Evolutionary conservation across 2,329 filamentous ascomycete species (phyloP), one percentile per base, ranked within the genome.

Genomic region (Diplodia intermedia): DNA sequence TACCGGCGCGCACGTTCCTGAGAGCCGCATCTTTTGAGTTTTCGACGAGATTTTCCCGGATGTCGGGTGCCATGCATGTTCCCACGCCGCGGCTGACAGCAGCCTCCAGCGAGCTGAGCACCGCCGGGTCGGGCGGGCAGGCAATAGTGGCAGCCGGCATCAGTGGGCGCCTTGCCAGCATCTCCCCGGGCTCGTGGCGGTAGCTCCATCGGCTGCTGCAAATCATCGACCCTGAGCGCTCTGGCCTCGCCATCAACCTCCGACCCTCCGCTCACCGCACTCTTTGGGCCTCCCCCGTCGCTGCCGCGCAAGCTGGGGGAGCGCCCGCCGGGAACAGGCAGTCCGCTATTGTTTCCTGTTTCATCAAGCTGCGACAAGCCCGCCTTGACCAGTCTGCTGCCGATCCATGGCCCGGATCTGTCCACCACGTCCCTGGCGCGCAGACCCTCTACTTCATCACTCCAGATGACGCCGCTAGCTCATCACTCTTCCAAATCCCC

Each of bases 181-280:
- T 60, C 36, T 43, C 43, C 36, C 55, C 18, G 55, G 26, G 36
- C 20, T 5, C 36, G 33, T 36, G 33, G 9, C 33, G 33, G 20
- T 60, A 60, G 40, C 60, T 36, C 29, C 12, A 49, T 52, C 60
- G 43, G 40, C 3, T 38, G 4, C 43, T 63, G 60, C 57, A 62
- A 62, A 62, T 62, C 57, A 62, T 62, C 43, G 23, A 31, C 26
- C 26, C 57, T 62, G 33, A 26, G 26, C 57, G 57, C 57, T 49
- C 23, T 9, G 55, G 11, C 55, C 7, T 8, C 11, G 36, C 43
- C 40, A 50, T 36, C 29, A 33, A 62, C 57, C 23, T 62, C 60
- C 47, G 60, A 63, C 60, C 47, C 18, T 52, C 29, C 36, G 29
- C 18, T 18, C 43, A 52, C 54, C 2, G 26, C 6, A 12, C 18